Conservation (phyloP, 2,329 filamentous ascomycete species). For the Dothidotthia symphoricarpi region DNA sequence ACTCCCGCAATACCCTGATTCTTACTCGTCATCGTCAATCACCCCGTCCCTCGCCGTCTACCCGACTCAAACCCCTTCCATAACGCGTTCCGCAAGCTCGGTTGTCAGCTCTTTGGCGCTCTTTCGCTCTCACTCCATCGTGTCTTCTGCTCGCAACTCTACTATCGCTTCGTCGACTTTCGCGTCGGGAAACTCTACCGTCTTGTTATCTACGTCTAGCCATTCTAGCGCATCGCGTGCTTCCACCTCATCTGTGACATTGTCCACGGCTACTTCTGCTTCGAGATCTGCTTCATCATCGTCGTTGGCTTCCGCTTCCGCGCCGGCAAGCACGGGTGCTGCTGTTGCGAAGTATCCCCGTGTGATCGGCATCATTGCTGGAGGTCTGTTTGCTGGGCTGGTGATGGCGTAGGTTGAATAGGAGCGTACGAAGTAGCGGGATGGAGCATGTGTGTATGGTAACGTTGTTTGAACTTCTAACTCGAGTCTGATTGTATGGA, state of each 20-base stretch:
- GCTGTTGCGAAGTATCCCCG: slow-evolving; percentile 15
- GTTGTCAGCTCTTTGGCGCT: not conserved
- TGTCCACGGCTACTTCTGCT: slow-evolving; percentile 1
- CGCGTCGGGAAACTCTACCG: not conserved
- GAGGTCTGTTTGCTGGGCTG: slow-evolving; percentile 23
- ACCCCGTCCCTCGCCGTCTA: not conserved
- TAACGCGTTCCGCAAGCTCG: not conserved
- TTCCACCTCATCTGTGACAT: slow-evolving; percentile 5
- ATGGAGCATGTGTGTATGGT: not conserved
- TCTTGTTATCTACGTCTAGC: no score
- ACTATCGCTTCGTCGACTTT: not conserved
- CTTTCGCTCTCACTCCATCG: slow-evolving; percentile 2
- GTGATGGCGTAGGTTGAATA: slow-evolving; percentile 11
- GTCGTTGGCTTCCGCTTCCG: slow-evolving; percentile 10
- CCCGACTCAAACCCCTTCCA: not conserved
- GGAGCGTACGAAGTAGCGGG: not conserved
- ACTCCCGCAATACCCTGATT: not conserved
- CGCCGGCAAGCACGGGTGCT: slow-evolving; percentile 18
- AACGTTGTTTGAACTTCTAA: no score
- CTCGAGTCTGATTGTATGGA: no score
- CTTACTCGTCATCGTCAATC: slow-evolving; percentile 4
- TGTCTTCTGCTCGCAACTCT: not conserved
- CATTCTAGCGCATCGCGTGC: slow-evolving; percentile 2
- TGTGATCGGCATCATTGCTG: slow-evolving; percentile 19
- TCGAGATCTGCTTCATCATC: slow-evolving; percentile 10